Evolutionary conservation across 1,284 basidiomycete genomes (phyloP).

Genomic region (Fomitopsis palustris): DNA sequence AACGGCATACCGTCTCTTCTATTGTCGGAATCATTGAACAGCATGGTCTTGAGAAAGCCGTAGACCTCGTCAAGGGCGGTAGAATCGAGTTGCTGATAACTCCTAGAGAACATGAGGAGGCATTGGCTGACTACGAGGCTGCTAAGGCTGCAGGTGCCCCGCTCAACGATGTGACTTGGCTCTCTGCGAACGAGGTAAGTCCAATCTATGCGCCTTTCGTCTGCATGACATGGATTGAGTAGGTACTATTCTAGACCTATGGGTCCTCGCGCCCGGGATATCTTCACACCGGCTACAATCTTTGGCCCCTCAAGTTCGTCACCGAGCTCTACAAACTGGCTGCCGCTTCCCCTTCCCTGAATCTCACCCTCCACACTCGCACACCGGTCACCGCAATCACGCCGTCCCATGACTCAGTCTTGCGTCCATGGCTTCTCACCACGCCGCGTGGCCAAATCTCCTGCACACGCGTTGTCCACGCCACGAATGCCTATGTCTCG

Average conservation of each 20-base stretch:
- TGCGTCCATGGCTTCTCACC: conserved; percentile 42
- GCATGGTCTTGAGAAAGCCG: conserved; percentile 39
- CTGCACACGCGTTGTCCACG: conserved; percentile 68
- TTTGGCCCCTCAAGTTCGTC: conserved; percentile 79
- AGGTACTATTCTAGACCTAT: conserved; percentile 40
- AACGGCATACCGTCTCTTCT: conserved; percentile 49
- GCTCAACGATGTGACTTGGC: conserved; percentile 42
- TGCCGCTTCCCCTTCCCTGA: conserved; percentile 28
- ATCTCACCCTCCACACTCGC: conserved; percentile 60
- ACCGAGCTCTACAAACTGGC: conserved; percentile 56
- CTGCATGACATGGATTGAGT: not conserved
- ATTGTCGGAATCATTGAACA: conserved; percentile 49
- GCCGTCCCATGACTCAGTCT: conserved; percentile 8
- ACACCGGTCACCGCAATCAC: conserved; percentile 58
- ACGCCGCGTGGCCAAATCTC: conserved; percentile 58
- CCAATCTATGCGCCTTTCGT: conserved; percentile 33
- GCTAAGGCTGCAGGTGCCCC: conserved; percentile 53
- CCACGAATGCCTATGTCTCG: conserved; percentile 62
- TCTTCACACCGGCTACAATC: conserved; percentile 51
- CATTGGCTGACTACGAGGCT: conserved; percentile 45
- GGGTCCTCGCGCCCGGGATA: conserved; percentile 53
- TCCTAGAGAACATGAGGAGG: conserved; percentile 36
- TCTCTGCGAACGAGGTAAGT: conserved; percentile 45
- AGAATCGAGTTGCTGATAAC: conserved; percentile 54
- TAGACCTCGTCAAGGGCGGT: conserved; percentile 64